Conservation (phyloP, 148 eudicot species). For the Cornus kousa region DNA sequence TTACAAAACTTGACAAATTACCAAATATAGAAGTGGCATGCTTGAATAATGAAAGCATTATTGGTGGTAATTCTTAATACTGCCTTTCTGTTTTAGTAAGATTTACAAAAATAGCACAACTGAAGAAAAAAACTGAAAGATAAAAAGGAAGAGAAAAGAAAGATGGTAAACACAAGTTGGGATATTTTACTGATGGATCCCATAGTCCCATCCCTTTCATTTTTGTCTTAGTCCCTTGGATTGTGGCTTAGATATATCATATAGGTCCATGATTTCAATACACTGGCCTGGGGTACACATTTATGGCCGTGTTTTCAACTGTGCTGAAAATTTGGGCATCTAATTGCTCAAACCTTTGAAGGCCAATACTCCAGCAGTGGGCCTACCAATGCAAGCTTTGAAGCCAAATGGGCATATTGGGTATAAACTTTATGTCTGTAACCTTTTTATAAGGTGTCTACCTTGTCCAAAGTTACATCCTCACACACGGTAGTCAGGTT, state of each 20-base stretch:
- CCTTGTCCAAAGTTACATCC: background rate
- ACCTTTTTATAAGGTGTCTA: background rate
- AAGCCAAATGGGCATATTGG: too few species aligned
- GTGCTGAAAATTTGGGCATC: background rate
- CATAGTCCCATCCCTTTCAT: background rate
- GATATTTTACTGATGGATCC: background rate
- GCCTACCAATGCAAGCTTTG: too few species aligned
- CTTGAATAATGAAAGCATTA: too few species aligned
- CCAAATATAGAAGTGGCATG: too few species aligned
- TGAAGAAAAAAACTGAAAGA: background rate
- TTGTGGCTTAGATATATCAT: background rate
- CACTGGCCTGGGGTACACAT: background rate
- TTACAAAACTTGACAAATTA: too few species aligned
- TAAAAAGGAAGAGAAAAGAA: too few species aligned
- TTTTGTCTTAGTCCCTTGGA: background rate
- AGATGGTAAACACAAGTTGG: background rate
- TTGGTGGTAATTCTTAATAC: background rate
- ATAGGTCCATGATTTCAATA: too few species aligned
- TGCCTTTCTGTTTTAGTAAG: background rate
- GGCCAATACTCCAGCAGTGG: background rate
- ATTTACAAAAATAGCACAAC: background rate
- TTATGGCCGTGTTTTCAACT: too few species aligned
- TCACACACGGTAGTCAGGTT: background rate
- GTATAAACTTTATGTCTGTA: too few species aligned
- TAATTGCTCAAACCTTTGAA: background rate